Evolutionary conservation across 371 early-diverging fungal genomes (phyloP), one percentile per base, ranked within the genome.

Genomic region (Thermomucor indicae-seudaticae): DNA sequence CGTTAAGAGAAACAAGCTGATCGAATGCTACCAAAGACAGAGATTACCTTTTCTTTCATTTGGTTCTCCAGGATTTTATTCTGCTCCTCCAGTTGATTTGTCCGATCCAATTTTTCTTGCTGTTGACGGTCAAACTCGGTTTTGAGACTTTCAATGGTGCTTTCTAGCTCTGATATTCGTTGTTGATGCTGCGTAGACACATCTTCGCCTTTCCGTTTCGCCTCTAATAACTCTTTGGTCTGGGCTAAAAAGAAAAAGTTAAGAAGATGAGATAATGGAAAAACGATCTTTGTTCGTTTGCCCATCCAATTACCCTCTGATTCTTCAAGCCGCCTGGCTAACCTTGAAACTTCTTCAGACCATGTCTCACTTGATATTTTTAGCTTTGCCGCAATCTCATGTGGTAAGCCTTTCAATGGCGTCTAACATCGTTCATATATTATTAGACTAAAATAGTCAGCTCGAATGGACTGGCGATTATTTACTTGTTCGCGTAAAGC

Each of bases 351-450:
- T 53, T 71, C 64, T 30, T 64, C 51, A 17, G 65, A 61, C 62
- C 65, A 77, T 17, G 62, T 63, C 31, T 60, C 60, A 44, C 57
- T 50, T 0, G 71, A 59, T 23, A 56, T 42, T 20, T 60, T 59
- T 19, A 77, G 34, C 39, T 62, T 68, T 2, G 57, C 54, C n/a
- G 70, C 70, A 31, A 77, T 59, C 40, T 71, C 71, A 39, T 65
- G 50, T 14, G 77, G 63, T 27, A 73, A 17, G 5, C 49, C 55
- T 24, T 55, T 55, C 10, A 52, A 28, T 6, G 59, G 17, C 11
- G 50, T 49, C 66, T 70, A 43, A 20, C 20, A 29, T 17, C 6
- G 3, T 10, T 29, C 16, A n/a, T n/a, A n/a, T n/a, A n/a, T n/a
- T n/a, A n/a, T n/a, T n/a, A n/a, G n/a, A n/a, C n/a, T n/a, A n/a